A percentile compares a stretch with the other conserved stretches of the same genome.
Conservation (phyloP, 1,284 basidiomycete species). For the Leccinum griseonigrum region DNA sequence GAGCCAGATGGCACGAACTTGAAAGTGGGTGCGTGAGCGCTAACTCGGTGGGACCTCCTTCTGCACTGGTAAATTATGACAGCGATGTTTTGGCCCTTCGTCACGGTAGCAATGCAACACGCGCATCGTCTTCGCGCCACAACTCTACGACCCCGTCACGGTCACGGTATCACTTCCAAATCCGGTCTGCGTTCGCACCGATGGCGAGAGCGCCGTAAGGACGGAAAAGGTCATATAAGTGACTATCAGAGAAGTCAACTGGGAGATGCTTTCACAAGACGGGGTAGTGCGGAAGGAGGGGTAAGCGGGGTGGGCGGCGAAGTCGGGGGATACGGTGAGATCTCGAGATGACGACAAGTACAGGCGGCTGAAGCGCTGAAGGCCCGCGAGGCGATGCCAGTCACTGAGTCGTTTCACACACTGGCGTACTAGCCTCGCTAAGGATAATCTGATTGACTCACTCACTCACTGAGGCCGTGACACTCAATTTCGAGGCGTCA, state of each 20-base stretch:
- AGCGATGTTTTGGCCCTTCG: constrained; percentile 78
- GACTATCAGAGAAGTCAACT: constrained; percentile 62
- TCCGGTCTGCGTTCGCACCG: constrained; percentile 65
- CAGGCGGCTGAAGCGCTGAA: constrained; percentile 42
- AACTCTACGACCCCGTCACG: constrained; percentile 69
- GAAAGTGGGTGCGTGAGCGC: constrained; percentile 58
- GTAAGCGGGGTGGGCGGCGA: constrained; percentile 71
- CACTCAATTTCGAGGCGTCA: too few species aligned
- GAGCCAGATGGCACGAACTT: constrained; percentile 66
- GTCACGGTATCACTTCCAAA: constrained; percentile 61
- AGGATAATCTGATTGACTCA: too few species aligned
- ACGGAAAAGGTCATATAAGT: constrained; percentile 75
- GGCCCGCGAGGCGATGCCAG: too few species aligned
- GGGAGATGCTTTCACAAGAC: constrained; percentile 77
- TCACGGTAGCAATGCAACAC: constrained; percentile 63
- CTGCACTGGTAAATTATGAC: constrained; percentile 74
- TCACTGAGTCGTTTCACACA: too few species aligned
- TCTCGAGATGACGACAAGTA: constrained; percentile 45
- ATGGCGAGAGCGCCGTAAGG: constrained; percentile 72
- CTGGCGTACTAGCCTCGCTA: too few species aligned
- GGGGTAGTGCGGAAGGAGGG: constrained; percentile 67
- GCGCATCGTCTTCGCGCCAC: constrained; percentile 86
- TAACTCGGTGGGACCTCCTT: constrained; percentile 58
- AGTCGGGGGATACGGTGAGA: constrained; percentile 74
- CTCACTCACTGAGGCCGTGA: too few species aligned